These are phyloP conservation scores for Cyclotella cryptica DNA, from an alignment of 108 stramenopile genomes.

Conservation along the genomic window DNA sequence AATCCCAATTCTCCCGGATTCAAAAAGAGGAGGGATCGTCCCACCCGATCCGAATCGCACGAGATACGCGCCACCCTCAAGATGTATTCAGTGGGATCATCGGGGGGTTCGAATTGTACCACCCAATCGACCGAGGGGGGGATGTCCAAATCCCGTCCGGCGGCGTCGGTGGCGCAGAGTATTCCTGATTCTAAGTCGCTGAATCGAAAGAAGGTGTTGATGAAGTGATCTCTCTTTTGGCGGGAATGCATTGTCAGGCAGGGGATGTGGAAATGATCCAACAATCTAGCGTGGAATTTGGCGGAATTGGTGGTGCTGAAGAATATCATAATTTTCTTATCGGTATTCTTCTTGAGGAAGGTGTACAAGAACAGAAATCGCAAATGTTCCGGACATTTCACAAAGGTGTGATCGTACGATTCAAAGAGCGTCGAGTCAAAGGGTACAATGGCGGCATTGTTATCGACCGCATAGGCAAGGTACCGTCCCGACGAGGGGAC, in stretches of 20 bases:
- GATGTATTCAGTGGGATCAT: slow-evolving; percentile 55
- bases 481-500: slow-evolving; percentile 13
- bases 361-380: too few relatives aligned
- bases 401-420: slow-evolving; percentile 55
- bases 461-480: slow-evolving; percentile 49
- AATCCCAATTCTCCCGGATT: slow-evolving; percentile 52
- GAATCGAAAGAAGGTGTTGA: slow-evolving; percentile 47
- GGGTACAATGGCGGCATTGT: slow-evolving; percentile 38
- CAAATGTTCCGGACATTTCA: slow-evolving; percentile 48
- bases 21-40: slow-evolving; percentile 41
- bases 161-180: slow-evolving; percentile 46
- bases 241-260: slow-evolving; percentile 32
- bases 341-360: too few relatives aligned
- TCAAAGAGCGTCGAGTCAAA: slow-evolving; percentile 35
- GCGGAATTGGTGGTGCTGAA: slow-evolving; percentile 41
- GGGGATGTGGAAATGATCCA: slow-evolving; percentile 39
- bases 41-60: slow-evolving; percentile 48
- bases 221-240: slow-evolving; percentile 29
- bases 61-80: slow-evolving; percentile 43
- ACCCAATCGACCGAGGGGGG: slow-evolving; percentile 53
- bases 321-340: slow-evolving; percentile 49
- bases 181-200: slow-evolving; percentile 45
- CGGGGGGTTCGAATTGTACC: slow-evolving; percentile 48
- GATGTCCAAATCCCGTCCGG: slow-evolving; percentile 48
- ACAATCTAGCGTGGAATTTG: slow-evolving; percentile 29